Base-by-base conservation (phyloP, 192 early-diverging fungal genomes). In the Chytriomyces confervae region DNA sequence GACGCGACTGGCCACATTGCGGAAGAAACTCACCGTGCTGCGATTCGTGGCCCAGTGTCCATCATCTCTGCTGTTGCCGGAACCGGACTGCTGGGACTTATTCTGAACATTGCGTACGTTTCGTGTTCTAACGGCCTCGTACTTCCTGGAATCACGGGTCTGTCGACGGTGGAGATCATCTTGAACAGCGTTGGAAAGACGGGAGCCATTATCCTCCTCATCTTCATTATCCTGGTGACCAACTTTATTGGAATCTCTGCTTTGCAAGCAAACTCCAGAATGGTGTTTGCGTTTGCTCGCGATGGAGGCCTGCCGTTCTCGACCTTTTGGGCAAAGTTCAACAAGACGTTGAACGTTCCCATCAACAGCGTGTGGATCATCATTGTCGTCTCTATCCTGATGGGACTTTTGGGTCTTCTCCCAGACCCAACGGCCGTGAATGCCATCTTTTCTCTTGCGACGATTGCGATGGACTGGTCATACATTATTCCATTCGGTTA, bases 281-380 rank as follows among this genome's bases (percentile, higher is more conserved):
- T 82, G 82, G 75, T 88, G 46, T 89, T 87, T 71, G 84, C 87
- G 7, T 86, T 88, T 70, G 79, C 85, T 69, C 83, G 87, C 60
- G 87, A 88, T 77, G 80, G 81, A 23, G 84, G 81, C 24, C 77
- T 89, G 49, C 85, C 87, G 44, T 65, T 62, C 44, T 84, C 82
- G 45, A 49, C 20, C 9, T 82, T 79, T 76, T 83, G 74, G 72
- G 23, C 60, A 57, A 65, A 77, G n/a, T 68, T 88, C 43, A 77
- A 89, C 81, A 13, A 47, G 10, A 67, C 65, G 24, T 72, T 83
- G 67, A 73, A 77, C 43, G 82, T 86, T 72, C 87, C 87, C 51
- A 61, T 87, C 60, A 78, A 81, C 48, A 61, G 78, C 45, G 79
- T 88, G 45, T 88, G 85, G 83, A 36, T 86, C 47, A 79, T 82